Base-by-base conservation (phyloP, 2,329 filamentous ascomycete genomes). In the Rhynchosporium agropyri region DNA sequence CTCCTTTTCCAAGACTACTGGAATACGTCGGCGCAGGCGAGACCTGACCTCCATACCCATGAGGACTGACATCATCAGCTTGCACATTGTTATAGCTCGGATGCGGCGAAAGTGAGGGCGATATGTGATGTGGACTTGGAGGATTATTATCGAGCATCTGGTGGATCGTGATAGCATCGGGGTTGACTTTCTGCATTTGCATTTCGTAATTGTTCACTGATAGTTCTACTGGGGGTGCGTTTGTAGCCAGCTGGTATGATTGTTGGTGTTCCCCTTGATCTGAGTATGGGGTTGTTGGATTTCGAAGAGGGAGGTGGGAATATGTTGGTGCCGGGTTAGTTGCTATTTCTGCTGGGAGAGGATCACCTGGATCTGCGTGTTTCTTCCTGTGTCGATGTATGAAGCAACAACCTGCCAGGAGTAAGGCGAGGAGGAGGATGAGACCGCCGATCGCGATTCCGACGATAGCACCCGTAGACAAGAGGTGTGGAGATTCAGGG, bases 381-480 rank as follows among this genome's bases (percentile, higher is more conserved):
- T 58, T 29, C 5, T 33, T 50, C n/a, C 40, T 51, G 6, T 64
- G 56, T 31, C 53, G 74, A 31, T 74, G 74, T 42, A 77, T 46
- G 53, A 78, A 68, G 53, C 73, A 74, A 61, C 73, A 76, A 31
- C 63, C 62, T 33, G 69, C 73, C 10, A 73, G 28, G 1, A 74
- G 40, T 4, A 74, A 49, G 1, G 70, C 67, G 20, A 78, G 48
- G 1, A 77, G 59, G 0, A 66, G 73, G 7, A 72, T 69, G 0
- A 65, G 74, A 29, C 75, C 73, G 8, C 77, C 80, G 12, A 80
- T 70, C 6, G 76, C 77, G 48, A 82, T 80, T 20, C 80, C 80
- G 3, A 71, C 75, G 53, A 82, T 80, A 7, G 67, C 79, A 9
- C 79, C 79, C 0, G 70, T 73, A 3, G 76, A 75, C 1, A 78